A percentile compares a stretch with the other conserved stretches of the same genome.
Evolutionary conservation across 352 stramenopile genomes (phyloP).

Genomic region (Phytophthora fragariaefolia): DNA sequence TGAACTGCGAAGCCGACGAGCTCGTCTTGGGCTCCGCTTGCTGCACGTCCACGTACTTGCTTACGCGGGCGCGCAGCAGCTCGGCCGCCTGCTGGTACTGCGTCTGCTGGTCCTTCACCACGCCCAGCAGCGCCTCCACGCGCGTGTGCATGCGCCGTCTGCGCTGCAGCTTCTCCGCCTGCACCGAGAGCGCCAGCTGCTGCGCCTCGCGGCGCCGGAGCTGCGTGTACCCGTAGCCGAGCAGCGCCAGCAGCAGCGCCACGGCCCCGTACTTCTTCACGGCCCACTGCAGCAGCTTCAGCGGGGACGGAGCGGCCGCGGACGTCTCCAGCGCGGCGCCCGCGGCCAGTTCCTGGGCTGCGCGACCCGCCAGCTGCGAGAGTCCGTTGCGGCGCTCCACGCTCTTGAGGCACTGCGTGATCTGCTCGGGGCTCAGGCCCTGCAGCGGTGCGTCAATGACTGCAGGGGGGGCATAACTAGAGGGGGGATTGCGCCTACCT

Average conservation of each 20-base stretch:
- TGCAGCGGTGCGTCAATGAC: neutral
- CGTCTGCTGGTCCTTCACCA: conserved; percentile 51
- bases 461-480: neutral
- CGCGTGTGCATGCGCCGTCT: conserved; percentile 23
- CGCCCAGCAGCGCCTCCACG: conserved; percentile 37
- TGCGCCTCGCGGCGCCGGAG: conserved; percentile 34
- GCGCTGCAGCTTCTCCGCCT: conserved; percentile 28
- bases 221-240: conserved; percentile 45
- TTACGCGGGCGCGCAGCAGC: conserved; percentile 32
- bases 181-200: conserved; percentile 37
- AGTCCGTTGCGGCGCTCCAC: conserved; percentile 67
- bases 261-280: conserved; percentile 46
- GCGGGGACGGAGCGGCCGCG: conserved; percentile 15
- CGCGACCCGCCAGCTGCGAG: conserved; percentile 36
- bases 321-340: neutral
- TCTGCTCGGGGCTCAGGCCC: conserved; percentile 67
- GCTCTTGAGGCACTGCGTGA: conserved; percentile 65
- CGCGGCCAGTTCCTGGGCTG: conserved; percentile 8
- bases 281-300: conserved; percentile 29
- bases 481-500: conserved; percentile 27
- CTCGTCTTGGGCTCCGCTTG: conserved; percentile 18
- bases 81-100: conserved; percentile 49
- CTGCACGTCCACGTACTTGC: conserved; percentile 35
- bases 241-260: conserved; percentile 37
- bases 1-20: conserved; percentile 12